Base-by-base conservation (phyloP, 2,329 filamentous ascomycete genomes). In the Truncatella angustata region DNA sequence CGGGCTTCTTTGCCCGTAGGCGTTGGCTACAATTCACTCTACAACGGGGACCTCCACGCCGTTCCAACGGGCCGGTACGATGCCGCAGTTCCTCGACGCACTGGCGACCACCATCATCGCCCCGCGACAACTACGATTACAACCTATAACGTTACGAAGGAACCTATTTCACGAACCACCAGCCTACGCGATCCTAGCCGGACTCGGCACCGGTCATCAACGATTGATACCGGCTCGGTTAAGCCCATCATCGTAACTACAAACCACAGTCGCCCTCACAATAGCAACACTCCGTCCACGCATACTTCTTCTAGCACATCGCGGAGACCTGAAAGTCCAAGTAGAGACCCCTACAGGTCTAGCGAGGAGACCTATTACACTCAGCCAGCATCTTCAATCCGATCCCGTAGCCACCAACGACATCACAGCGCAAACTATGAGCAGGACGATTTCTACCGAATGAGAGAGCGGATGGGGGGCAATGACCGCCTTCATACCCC, bases 231-330 rank as follows among this genome's bases (percentile, higher is more conserved):
- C 12, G 63, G 70, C 21, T 45, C 30, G 34, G 72, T 76, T 36
- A 79, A 81, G 10, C 78, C 81, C 50, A 75, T 84, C 58, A 79
- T 84, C 52, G 74, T 85, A 56, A 84, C 80, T 18, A 81, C 80
- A 4, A 76, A 74, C 24, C 73, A 78, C 51, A 64, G 69, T 47
- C 66, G 68, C 26, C 65, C 72, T 24, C 74, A 77, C 43, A 65
- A 65, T 20, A n/a, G n/a, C n/a, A n/a, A n/a, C n/a, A n/a, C n/a
- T n/a, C 23, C 40, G 40, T 44, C 40, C 28, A 16, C 40, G 11
- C 40, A 44, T 28, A 24, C 40, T 24, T 44, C 40, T 4, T 64
- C 68, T n/a, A 16, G 24, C n/a, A 63, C 67, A 42, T 68, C 73
- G 23, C 66, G 34, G 42, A 63, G 65, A 40, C 66, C 70, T 37